Conservation (phyloP, 257 asterid genomes). For the Petunia axillaris region DNA sequence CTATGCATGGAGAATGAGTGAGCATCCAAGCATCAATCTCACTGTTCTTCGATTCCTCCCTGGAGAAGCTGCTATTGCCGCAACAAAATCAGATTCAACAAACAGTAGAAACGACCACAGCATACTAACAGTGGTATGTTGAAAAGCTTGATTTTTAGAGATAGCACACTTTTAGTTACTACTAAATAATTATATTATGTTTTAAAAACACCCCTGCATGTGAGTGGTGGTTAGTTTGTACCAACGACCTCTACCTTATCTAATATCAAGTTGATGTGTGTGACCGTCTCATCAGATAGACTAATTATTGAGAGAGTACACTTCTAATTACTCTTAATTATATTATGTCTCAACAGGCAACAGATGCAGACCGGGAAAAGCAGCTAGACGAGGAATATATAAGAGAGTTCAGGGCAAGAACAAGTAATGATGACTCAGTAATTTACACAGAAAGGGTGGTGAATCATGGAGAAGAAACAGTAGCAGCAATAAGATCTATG, state of each 20-base stretch:
- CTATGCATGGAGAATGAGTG: conserved; percentile 74
- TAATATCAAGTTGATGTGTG: no score
- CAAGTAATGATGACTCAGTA: conserved; percentile 45
- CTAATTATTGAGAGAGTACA: no score
- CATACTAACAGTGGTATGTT: conserved; percentile 33
- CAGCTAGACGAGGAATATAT: conserved; percentile 66
- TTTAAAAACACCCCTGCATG: no score
- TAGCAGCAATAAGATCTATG: conserved; percentile 64
- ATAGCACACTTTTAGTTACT: no score
- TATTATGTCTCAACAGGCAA: neutral
- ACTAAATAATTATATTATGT: no score
- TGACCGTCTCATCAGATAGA: no score
- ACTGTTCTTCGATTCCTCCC: conserved; percentile 65
- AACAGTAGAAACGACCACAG: conserved; percentile 32
- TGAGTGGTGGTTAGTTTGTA: no score
- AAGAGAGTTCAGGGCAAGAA: conserved; percentile 55
- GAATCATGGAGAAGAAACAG: conserved; percentile 87
- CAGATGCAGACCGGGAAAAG: conserved; percentile 56
- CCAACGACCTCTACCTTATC: no score
- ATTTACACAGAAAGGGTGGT: conserved; percentile 55
- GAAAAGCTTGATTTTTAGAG: no score
- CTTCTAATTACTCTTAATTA: no score
- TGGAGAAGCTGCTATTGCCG: conserved; percentile 38
- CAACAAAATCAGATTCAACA: neutral
- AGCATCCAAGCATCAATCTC: conserved; percentile 58